Percentiles rank a stretch among this genome's conserved stretches.
Conservation (phyloP, 1,284 basidiomycete species). For the Albatrellus sp. region DNA sequence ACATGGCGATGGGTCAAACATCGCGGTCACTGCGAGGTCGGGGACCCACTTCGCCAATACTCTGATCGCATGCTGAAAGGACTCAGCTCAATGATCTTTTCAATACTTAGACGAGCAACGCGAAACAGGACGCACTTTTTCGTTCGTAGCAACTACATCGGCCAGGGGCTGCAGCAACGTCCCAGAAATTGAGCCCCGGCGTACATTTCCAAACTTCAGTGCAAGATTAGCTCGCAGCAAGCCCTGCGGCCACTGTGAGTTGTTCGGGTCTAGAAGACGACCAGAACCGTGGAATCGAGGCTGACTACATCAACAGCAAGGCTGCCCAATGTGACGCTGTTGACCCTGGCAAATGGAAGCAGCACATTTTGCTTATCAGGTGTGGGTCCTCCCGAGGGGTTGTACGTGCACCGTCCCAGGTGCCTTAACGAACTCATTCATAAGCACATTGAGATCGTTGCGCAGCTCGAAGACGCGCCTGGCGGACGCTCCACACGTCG, state of each 20-base stretch:
- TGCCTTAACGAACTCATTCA: slow-evolving; percentile 52
- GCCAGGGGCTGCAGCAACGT: slow-evolving; percentile 57
- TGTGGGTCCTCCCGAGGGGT: slow-evolving; percentile 21
- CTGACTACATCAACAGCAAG: slow-evolving; percentile 72
- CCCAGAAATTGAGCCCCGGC: slow-evolving; percentile 34
- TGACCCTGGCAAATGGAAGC: slow-evolving; percentile 65
- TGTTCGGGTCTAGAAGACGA: background rate
- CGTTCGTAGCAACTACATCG: slow-evolving; percentile 54
- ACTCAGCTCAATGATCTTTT: background rate
- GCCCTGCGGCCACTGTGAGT: slow-evolving; percentile 32
- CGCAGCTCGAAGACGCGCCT: slow-evolving; percentile 61
- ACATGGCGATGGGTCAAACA: too few species aligned
- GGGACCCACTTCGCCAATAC: slow-evolving; percentile 33
- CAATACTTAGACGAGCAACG: background rate
- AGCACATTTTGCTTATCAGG: slow-evolving; percentile 9
- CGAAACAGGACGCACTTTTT: slow-evolving; percentile 47
- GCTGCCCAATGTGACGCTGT: slow-evolving; percentile 64
- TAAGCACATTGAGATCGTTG: slow-evolving; percentile 64
- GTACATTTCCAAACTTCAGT: slow-evolving; percentile 60
- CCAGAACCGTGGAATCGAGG: slow-evolving; percentile 6
- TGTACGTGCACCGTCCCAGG: slow-evolving; percentile 59
- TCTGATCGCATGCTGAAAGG: slow-evolving; percentile 31
- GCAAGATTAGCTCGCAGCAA: slow-evolving; percentile 61
- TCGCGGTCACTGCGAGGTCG: too few species aligned
- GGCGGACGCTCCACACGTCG: slow-evolving; percentile 72